Evolutionary conservation across 169 alveolate genomes (phyloP), one percentile per base, ranked within the genome.

Genomic region (Plasmodium falciparum): DNA sequence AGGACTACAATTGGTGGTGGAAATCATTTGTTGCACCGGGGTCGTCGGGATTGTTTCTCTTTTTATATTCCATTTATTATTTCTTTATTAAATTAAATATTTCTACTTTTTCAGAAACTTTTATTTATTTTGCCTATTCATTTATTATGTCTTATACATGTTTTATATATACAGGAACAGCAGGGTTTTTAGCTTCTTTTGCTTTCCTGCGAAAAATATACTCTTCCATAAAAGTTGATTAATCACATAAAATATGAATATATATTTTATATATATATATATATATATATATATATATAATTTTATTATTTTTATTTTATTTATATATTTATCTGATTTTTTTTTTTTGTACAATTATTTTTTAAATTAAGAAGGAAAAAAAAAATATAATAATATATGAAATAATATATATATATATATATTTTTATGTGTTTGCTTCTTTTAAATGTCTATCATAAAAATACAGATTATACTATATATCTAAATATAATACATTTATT

Each of bases 1-100:
- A 93, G 61, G 96, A 95, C 65, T 94, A 94, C 90, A 88, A 93
- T 62, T 95, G 97, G 97, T 95, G 97, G 97, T 95, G 97, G 97
- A 63, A 94, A 43, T 93, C 96, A 17, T 94, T 92, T 72, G 52
- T 91, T 61, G 93, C 96, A 1, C 88, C 96, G 17, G 96, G 95
- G 7, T 80, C 93, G 13, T 91, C 96, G 15, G 97, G 96, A 15
- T 59, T 93, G 43, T 94, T 94, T 72, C 91, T 95, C 20, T 92
- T 95, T 67, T 90, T 90, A 5, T 94, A 94, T 88, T 92, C 96
- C 5, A 70, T 95, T 33, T 73, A 93, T 59, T 95, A 95, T 65
- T 94, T 63, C 71, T 85, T 80, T n/a, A 17, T 45, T 47, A 62
- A 92, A 20, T 63, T 94, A 56, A 89, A 86, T 62, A 86, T 95